A percentile compares a stretch with the other conserved stretches of the same genome.
Evolutionary conservation across 2,329 filamentous ascomycete genomes (phyloP).

Genomic region (Pyrenophora seminiperda): DNA sequence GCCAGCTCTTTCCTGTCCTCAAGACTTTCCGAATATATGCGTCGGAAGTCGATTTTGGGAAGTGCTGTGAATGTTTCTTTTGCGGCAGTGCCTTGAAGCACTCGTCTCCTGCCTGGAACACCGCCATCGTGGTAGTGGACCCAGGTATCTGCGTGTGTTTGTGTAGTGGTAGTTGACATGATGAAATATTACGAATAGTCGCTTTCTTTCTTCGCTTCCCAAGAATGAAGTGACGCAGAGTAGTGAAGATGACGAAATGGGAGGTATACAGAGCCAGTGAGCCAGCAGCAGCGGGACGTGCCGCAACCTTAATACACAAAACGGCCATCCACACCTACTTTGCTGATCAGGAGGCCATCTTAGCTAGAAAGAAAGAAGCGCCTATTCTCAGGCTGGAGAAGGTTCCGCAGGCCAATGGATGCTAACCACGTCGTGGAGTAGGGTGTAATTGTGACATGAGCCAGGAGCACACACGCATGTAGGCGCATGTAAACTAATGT

Average conservation of each 20-base stretch:
- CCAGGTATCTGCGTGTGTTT: constrained; percentile 23
- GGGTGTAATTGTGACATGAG: constrained; percentile 2
- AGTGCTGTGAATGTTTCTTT: constrained; percentile 33
- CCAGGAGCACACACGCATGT: constrained; percentile 1
- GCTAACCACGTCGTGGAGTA: constrained; percentile 8
- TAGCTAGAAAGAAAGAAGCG: not conserved
- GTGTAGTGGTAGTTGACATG: constrained; percentile 22
- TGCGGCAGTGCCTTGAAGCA: constrained; percentile 33
- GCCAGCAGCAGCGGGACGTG: constrained; percentile 5
- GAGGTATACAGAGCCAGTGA: constrained; percentile 1
- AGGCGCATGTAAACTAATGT: constrained; percentile 3
- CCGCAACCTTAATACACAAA: constrained; percentile 8
- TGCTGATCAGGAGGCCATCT: too few relatives aligned
- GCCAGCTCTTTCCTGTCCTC: constrained; percentile 34
- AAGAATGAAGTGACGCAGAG: not conserved
- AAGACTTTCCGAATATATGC: constrained; percentile 34
- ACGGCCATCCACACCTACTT: not conserved
- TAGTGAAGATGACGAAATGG: not conserved
- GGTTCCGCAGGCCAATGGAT: constrained; percentile 4
- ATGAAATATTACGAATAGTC: not conserved
- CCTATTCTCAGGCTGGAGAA: not conserved
- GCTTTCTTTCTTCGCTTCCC: not conserved
- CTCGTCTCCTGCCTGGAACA: constrained; percentile 31
- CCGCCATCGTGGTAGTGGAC: constrained; percentile 43
- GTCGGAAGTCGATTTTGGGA: constrained; percentile 39